Base-by-base conservation (phyloP, 2,329 filamentous ascomycete genomes). In the Periconia sp. region DNA sequence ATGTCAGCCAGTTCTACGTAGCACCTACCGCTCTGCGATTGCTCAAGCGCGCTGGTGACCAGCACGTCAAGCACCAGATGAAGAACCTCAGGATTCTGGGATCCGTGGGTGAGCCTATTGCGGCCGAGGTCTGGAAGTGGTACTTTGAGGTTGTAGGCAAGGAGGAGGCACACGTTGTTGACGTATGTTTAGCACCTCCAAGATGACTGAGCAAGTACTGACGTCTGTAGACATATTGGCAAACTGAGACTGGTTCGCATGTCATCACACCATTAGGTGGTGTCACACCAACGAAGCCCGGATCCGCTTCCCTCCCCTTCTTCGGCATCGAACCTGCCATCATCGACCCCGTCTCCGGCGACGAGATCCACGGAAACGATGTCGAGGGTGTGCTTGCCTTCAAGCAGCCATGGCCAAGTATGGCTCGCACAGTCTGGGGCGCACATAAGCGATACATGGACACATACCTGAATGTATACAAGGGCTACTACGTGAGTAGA, bases 121-220 rank as follows among this genome's bases (percentile, higher is more conserved):
- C 94, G 13, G 89, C 92, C 16, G 94, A 99, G 73, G 88, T 99
- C 46, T 99, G 94, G 94, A 97, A 97, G 77, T 99, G 94, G 94
- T 99, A 97, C 76, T 92, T 91, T 70, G 91, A 97, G 73, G 82
- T 88, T 57, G 91, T 99, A 39, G 94, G 94, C 65, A 95, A 91
- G 80, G 87, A 92, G 73, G 86, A 95, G 72, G 87, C 89, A 35
- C 94, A 99, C 66, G 80, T 99, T 70, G 86, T 96, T 41, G 94
- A 99, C 71, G 91, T 95, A 78, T 82, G 90, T 83, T 42, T 30
- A 26, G 40, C 4, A 12, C 15, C 11, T 10, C 13, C 5, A 11
- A 25, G 24, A 21, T 26, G 8, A 24, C 17, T n/a, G 30, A 29
- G 19, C 18, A 26, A 30, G 31, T 34, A 32, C 57, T 69, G 38